Evolutionary conservation across 2,329 filamentous ascomycete genomes (phyloP), one percentile per base, ranked within the genome.

Genomic region (Exophiala mesophila): DNA sequence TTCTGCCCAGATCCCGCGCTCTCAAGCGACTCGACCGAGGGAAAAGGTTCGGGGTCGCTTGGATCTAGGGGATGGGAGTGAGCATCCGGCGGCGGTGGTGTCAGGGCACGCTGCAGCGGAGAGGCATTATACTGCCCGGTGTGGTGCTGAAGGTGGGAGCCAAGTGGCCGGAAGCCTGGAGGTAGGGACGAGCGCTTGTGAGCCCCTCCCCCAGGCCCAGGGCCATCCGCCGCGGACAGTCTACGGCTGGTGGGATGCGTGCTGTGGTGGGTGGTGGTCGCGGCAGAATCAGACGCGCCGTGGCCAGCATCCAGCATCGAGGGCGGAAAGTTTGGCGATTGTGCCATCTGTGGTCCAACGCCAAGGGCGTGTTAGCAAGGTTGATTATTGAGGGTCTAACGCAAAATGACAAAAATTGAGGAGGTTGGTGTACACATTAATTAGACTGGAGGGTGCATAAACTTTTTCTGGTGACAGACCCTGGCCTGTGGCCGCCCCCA

Each of bases 51-150:
- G 39, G 82, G 70, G 21, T 75, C 75, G 56, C 82, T 82, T 30
- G 70, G 65, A 36, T 66, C 65, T 18, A 61, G 57, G n/a, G n/a
- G n/a, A n/a, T n/a, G n/a, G n/a, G n/a, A n/a, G n/a, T n/a, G n/a
- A 49, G 77, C 74, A 41, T 77, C 76, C 61, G 82, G 82, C 15
- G 71, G 77, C 6, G 89, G 89, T 33, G 89, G 90, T 7, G 90
- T 96, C 49, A 96, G 74, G 19, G 88, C 84, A 65, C 90, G 87
- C 63, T 95, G 88, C 38, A 97, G 71, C 29, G 90, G 89, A 29
- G 89, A 96, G 32, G 88, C 88, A 61, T 90, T 84, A 59, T 94
- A 95, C 35, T 50, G 53, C 36, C 67, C 63, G 21, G 61, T 59
- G 13, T 62, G 56, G 4, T 65, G 58, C 4, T 65, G 63, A 12